Base-by-base conservation (phyloP, 2,329 filamentous ascomycete species). In the Aspergillus fumigatus region DNA sequence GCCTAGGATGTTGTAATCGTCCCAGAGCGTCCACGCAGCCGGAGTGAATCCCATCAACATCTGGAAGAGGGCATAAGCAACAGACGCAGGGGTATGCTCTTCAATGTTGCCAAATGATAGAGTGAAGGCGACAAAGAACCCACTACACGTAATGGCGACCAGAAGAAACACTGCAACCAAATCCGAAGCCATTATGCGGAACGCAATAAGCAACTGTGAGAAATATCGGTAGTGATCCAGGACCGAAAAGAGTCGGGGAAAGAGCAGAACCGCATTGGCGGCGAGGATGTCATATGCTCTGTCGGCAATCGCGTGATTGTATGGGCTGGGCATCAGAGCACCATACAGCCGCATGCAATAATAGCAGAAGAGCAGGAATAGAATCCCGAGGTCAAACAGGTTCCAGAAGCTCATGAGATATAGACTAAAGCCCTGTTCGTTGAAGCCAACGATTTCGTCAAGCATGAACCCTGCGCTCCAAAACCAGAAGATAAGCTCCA, bases 391-490 rank as follows among this genome's bases (percentile, higher is more conserved):
- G 69, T 97, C 93, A 72, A 97, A 96, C 40, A 92, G 85, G 72
- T 97, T 97, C 93, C 93, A 97, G 72, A 97, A 94, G 71, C 91
- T 96, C 86, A 97, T 93, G 67, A 97, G 90, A 75, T 97, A 97
- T 29, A 97, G 83, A 40, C 92, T 92, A 71, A 97, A 97, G 2
- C 93, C 93, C 74, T 97, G 92, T 73, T 97, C 93, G 63, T 92
- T 96, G 79, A 97, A 97, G 10, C 92, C 92, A 19, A 97, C 92
- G 23, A 97, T 83, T 74, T 97, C 93, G 67, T 97, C 93, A 32
- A 97, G 84, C 91, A 97, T 96, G 73, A 95, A 97, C 0, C 93
- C 93, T 26, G 91, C 90, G 69, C 91, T 96, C 92, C 93, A 97
- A 73, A 97, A 90, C 93, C 93, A 97, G 75, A 97, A 97, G 11